These are phyloP conservation scores for Nitzschia putrida DNA, from an alignment of 108 stramenopile species.

Conservation along the genomic window DNA sequence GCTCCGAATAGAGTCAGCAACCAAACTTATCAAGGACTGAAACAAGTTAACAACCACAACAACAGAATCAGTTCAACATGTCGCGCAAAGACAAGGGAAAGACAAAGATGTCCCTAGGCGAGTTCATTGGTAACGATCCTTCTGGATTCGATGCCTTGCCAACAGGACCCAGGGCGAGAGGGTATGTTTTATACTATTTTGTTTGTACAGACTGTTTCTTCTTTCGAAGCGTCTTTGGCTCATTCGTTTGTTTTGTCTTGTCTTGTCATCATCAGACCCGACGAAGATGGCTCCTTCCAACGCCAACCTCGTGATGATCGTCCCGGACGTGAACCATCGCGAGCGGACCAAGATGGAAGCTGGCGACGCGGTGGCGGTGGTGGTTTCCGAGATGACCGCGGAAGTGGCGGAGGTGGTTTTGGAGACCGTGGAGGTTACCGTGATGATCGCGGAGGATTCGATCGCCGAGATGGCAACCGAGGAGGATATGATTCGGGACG, in stretches of 20 bases:
- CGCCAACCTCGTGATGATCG: constrained; percentile 38
- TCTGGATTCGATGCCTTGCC: constrained; percentile 33
- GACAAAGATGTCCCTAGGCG: constrained; percentile 64
- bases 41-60: neutral
- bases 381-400: constrained; percentile 15
- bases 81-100: constrained; percentile 31
- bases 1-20: neutral
- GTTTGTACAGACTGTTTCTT: neutral
- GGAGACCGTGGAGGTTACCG: constrained; percentile 23
- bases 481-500: constrained; percentile 21
- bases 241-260: constrained; percentile 15
- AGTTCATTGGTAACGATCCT: constrained; percentile 55
- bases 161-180: constrained; percentile 52
- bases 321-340: constrained; percentile 28
- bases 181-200: constrained; percentile 30
- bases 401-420: constrained; percentile 21
- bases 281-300: constrained; percentile 71
- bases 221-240: neutral
- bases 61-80: neutral
- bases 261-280: constrained; percentile 42
- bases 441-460: constrained; percentile 29
- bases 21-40: neutral
- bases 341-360: constrained; percentile 47
- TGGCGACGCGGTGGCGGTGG: constrained; percentile 45
- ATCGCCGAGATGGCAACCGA: constrained; percentile 34